Base-by-base conservation (phyloP, 192 early-diverging fungal species). In the Coemansia sp. region DNA sequence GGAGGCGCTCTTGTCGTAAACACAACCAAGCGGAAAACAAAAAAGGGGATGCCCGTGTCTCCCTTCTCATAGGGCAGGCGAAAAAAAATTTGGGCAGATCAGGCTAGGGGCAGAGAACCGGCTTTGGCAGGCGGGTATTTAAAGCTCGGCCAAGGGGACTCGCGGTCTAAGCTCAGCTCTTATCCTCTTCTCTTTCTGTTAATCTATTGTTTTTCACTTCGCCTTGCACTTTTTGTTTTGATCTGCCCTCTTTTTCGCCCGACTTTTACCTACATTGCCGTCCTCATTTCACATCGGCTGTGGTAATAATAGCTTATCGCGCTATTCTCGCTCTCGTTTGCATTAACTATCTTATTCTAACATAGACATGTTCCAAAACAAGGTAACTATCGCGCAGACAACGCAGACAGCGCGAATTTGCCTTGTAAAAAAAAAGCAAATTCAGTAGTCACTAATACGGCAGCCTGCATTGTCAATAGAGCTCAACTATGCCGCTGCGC, bases 331-430 rank as follows among this genome's bases (percentile, higher is more conserved):
- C 45, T 13, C 11, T 33, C 51, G 16, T 55, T 55, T 55, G 51
- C 51, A 55, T 55, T 55, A 13, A 10, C 13, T 28, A 26, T 53
- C 26, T 13, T 16, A 1, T 43, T 16, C 13, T 9, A 9, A 40
- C 57, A 39, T 24, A 21, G 33, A 20, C 35, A 80, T 80, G 77
- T 80, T 80, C 51, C 79, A 82, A 48, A 82, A 76, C 67, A 82
- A 76, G 70, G 75, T 63, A 69, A 24, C 11, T 55, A 55, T n/a
- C n/a, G 51, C 51, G 31, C 28, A 45, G n/a, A 6, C 18, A 6
- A 45, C 18, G 8, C 7, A 2, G 6, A 3, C 43, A 21, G 8
- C 26, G 4, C 5, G 73, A 48, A 59, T 48, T 20, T 38, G 23
- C 9, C 11, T 28, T n/a, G 4, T 55, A 2, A 31, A 45, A 51